Base-by-base conservation (phyloP, 306 rosid species). In the Acacia acuminata region DNA sequence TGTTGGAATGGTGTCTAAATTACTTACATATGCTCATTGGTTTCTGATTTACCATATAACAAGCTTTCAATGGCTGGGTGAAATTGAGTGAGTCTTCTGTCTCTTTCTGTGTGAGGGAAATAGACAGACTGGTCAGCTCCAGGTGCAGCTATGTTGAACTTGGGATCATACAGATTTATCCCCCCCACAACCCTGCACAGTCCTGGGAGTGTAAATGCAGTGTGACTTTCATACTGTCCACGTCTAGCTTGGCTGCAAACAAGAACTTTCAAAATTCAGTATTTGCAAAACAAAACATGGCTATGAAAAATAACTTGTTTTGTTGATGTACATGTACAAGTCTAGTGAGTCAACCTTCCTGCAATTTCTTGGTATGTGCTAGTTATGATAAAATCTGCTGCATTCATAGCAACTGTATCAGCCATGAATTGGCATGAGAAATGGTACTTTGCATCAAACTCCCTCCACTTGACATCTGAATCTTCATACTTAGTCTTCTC, bases 321-420 rank as follows among this genome's bases (percentile, higher is more conserved):
- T 17, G 43, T 30, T 71, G 24, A 63, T 60, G 30, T 80, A 4
- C 19, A 71, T 42, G 38, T 81, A 7, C 42, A 15, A 75, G 25
- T 61, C 50, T 60, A 42, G 42, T 58, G 47, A 51, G 19, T 88
- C 72, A 82, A 93, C 97, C 97, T 91, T 89, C 98, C 97, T 3
- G 97, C 95, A 81, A 93, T 94, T 83, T 94, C 97, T 71, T 94
- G 98, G 85, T 83, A 94, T 75, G 97, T 93, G 86, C 98, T 93
- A 27, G 97, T 91, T 76, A 94, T 91, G 74, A 94, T 79, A 82
- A 94, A 94, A 84, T 94, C 98, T 3, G 98, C 83, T 22, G 97
- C 95, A 81, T 94, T 94, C 98, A 94, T 94, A 0, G 97, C 91
- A 40, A 95, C 88, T 63, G 94, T 89, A 73, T 95, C 97, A 17